Evolutionary conservation across 352 stramenopile species (phyloP).

Genomic region (Saprolegnia diclina): DNA sequence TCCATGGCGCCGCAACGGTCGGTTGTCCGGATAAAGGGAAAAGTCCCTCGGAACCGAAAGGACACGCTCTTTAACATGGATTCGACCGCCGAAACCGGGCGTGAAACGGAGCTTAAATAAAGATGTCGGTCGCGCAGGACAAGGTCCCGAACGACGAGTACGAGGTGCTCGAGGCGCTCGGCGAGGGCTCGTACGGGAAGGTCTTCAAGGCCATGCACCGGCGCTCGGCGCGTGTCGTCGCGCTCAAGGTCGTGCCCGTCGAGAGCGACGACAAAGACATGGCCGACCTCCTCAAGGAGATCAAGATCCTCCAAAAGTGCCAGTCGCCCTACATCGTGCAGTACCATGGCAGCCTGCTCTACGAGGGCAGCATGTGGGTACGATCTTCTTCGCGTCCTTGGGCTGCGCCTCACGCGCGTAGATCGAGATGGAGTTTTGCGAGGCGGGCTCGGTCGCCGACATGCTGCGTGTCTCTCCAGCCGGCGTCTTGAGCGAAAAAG

Average conservation of each 20-base stretch:
- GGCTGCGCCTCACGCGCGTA: constrained; percentile 26
- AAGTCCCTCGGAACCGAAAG: not conserved
- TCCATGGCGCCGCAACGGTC: too few relatives aligned
- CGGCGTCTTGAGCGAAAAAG: constrained; percentile 45
- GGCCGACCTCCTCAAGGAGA: constrained; percentile 76
- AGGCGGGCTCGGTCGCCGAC: constrained; percentile 76
- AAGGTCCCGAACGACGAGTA: constrained; percentile 54
- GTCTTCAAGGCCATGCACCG: constrained; percentile 77
- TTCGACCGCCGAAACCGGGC: too few relatives aligned
- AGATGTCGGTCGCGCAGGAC: not conserved
- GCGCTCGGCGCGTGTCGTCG: constrained; percentile 52
- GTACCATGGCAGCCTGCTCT: constrained; percentile 78
- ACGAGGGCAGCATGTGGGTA: constrained; percentile 60
- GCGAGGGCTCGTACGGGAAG: constrained; percentile 81
- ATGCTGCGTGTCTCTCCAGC: constrained; percentile 51
- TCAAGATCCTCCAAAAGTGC: constrained; percentile 77
- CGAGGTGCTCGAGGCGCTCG: constrained; percentile 67
- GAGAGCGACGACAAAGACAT: constrained; percentile 60
- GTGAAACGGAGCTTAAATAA: not conserved
- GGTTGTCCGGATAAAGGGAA: constrained; percentile 6
- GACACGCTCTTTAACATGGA: not conserved
- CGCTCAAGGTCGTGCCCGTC: constrained; percentile 80
- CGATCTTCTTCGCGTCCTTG: not conserved
- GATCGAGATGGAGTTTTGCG: constrained; percentile 88
- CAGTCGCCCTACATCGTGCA: constrained; percentile 77